Conservation (phyloP, 2,329 filamentous ascomycete genomes). For the Ophiostoma pallidulum region DNA sequence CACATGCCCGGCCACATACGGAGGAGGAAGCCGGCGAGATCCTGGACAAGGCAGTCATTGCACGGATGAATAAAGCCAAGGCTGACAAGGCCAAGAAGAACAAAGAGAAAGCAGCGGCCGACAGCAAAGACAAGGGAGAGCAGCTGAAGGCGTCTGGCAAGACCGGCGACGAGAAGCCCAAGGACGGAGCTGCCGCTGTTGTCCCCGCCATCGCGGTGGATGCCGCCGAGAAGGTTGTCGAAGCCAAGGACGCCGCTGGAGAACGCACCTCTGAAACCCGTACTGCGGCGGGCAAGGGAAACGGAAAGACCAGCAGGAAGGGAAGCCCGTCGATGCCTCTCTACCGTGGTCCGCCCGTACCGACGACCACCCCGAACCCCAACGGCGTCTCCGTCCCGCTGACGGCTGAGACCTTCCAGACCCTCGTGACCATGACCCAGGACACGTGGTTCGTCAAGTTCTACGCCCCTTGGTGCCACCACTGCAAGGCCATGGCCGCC, state of each 20-base stretch:
- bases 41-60: constrained; percentile 11
- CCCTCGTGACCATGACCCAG: constrained; percentile 71
- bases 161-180: constrained; percentile 23
- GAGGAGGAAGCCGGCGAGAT: constrained; percentile 19
- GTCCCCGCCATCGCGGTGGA: background rate
- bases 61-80: constrained; percentile 4
- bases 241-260: constrained; percentile 1
- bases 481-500: constrained; percentile 87
- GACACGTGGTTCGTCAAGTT: constrained; percentile 99
- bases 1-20: constrained; percentile 29
- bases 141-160: background rate
- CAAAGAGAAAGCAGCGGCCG: background rate
- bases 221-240: no score
- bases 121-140: background rate
- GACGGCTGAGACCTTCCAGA: constrained; percentile 77
- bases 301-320: constrained; percentile 17
- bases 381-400: constrained; percentile 66
- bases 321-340: constrained; percentile 13
- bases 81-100: constrained; percentile 4
- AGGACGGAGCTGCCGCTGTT: constrained; percentile 15
- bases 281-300: no score
- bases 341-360: constrained; percentile 37
- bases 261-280: no score
- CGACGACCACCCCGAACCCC: constrained; percentile 55
- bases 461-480: constrained; percentile 93